A percentile compares a stretch with the other conserved stretches of the same genome.
Evolutionary conservation across 768 basidiomycete genomes (phyloP).

Genomic region (Sistotremastrum suecicum): DNA sequence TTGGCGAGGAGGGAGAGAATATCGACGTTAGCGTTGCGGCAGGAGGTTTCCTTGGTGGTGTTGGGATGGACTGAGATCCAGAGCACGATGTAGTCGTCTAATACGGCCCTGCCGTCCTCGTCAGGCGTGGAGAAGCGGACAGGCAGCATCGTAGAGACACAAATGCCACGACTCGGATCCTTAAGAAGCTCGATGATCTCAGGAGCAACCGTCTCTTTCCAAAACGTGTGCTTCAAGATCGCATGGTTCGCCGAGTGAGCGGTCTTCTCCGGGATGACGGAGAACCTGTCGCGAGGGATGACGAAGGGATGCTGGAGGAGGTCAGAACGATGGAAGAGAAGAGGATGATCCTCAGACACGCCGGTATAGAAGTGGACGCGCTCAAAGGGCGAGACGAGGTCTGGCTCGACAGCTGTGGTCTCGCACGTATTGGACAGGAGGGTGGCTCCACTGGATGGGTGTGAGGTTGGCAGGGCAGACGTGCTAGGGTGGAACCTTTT

Average conservation of each 20-base stretch:
- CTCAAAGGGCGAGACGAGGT: conserved; percentile 2
- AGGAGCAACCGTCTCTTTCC: conserved; percentile 4
- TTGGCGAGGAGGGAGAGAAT: conserved; percentile 2
- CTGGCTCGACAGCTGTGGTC: background rate
- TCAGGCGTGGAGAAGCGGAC: conserved; percentile 4
- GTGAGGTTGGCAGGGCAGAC: conserved; percentile 1
- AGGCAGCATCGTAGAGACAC: conserved; percentile 4
- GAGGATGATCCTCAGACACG: conserved; percentile 1
- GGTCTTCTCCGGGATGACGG: conserved; percentile 3
- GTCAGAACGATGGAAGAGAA: conserved; percentile 1
- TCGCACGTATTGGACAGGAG: background rate
- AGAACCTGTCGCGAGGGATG: conserved; percentile 1
- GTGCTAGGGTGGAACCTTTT: conserved; percentile 1
- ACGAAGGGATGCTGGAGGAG: conserved; percentile 4
- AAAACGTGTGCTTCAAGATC: conserved; percentile 1
- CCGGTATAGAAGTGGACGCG: conserved; percentile 2
- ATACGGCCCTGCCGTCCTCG: conserved; percentile 2
- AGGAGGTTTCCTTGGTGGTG: conserved; percentile 4
- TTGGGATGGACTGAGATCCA: conserved; percentile 4
- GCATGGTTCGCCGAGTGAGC: conserved; percentile 1
- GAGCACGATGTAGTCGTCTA: conserved; percentile 2
- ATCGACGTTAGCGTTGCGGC: background rate
- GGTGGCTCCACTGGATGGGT: background rate
- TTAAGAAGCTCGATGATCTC: conserved; percentile 2
- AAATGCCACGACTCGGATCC: conserved; percentile 1